A percentile compares a stretch with the other conserved stretches of the same genome.
Conservation (phyloP, 495 filamentous ascomycete species). For the Xylaria venustula region DNA sequence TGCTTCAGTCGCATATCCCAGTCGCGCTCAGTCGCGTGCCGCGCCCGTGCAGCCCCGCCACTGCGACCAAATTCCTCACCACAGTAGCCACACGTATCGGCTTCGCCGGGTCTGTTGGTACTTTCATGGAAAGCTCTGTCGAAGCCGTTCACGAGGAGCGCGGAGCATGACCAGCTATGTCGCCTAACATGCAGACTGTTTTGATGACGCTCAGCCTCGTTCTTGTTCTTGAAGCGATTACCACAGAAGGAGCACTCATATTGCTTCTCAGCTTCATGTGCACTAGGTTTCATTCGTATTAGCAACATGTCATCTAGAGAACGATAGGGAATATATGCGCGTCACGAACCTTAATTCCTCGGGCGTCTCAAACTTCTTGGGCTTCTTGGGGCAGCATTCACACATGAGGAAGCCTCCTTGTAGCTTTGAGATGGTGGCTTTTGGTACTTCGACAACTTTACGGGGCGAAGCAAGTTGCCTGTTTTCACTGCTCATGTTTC, state of each 20-base stretch:
- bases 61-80: constrained; percentile 84
- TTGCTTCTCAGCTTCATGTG: constrained; percentile 91
- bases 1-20: constrained; percentile 86
- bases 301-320: background rate
- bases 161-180: constrained; percentile 98
- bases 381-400: constrained; percentile 98
- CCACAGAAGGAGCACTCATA: constrained; percentile 89
- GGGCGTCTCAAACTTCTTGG: constrained; percentile 89
- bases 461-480: constrained; percentile 45
- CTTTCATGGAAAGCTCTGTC: constrained; percentile 86
- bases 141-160: constrained; percentile 60
- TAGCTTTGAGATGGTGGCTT: constrained; percentile 41
- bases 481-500: constrained; percentile 41
- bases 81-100: constrained; percentile 92
- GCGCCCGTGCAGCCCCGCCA: constrained; percentile 37
- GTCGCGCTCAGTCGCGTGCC: constrained; percentile 54
- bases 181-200: constrained; percentile 92
- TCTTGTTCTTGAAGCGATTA: constrained; percentile 99
- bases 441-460: constrained; percentile 46
- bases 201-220: constrained; percentile 96
- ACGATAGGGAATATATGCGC: constrained; percentile 21
- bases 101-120: constrained; percentile 52
- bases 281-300: constrained; percentile 31
- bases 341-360: constrained; percentile 91
- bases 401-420: constrained; percentile 69